Evolutionary conservation across 1,284 basidiomycete species (phyloP).

Genomic region (Chondrostereum purpureum): DNA sequence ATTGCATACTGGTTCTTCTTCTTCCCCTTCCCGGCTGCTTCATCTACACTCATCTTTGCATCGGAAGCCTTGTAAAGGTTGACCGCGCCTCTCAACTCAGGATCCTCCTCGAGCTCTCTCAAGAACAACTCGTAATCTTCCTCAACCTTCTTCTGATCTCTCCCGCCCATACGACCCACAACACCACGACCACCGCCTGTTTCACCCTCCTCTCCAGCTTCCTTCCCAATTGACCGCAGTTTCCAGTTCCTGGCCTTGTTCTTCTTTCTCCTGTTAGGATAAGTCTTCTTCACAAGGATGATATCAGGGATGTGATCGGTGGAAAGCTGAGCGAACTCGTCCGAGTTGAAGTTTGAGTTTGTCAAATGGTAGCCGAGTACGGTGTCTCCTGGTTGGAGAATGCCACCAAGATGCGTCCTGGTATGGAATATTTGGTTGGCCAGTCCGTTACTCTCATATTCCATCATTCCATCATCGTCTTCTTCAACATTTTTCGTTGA

Average conservation of each 20-base stretch:
- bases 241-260: constrained; percentile 82
- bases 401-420: constrained; percentile 91
- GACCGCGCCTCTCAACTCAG: constrained; percentile 83
- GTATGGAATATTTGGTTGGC: constrained; percentile 89
- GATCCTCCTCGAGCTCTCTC: constrained; percentile 93
- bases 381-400: constrained; percentile 93
- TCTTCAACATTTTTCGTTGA: constrained; percentile 33
- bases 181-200: constrained; percentile 75
- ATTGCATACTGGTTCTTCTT: constrained; percentile 55
- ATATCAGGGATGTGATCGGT: constrained; percentile 82
- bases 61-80: constrained; percentile 80
- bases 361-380: constrained; percentile 88
- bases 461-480: constrained; percentile 49
- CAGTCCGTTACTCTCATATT: constrained; percentile 45
- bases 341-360: constrained; percentile 90
- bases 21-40: constrained; percentile 41
- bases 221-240: constrained; percentile 91
- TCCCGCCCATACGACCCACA: constrained; percentile 83
- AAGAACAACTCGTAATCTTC: constrained; percentile 97
- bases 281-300: constrained; percentile 92
- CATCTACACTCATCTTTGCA: constrained; percentile 35
- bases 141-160: constrained; percentile 92
- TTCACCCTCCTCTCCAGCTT: constrained; percentile 78
- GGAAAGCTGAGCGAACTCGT: constrained; percentile 75
- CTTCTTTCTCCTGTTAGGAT: constrained; percentile 93